These are phyloP conservation scores for Nigrospora sphaerica DNA, from an alignment of 2,329 filamentous ascomycete genomes.

Conservation along the genomic window DNA sequence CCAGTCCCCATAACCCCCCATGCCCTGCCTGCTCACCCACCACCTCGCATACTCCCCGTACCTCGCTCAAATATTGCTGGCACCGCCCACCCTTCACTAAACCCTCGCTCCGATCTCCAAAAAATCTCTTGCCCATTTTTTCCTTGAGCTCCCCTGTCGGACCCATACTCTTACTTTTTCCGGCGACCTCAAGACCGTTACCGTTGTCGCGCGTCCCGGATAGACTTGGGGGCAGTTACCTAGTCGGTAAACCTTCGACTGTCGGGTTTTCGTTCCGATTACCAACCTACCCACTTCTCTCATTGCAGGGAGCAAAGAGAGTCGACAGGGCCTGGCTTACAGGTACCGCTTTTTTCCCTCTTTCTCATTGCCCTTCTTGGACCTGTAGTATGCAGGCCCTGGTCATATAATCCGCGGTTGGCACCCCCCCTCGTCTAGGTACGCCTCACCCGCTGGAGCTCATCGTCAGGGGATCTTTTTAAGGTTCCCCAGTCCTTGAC, in stretches of 20 bases:
- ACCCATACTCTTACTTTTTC: constrained; percentile 12
- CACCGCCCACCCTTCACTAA: constrained; percentile 18
- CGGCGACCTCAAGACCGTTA: constrained; percentile 10
- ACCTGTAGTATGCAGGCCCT: constrained; percentile 17
- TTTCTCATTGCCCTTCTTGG: constrained; percentile 8
- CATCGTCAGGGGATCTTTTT: constrained; percentile 34
- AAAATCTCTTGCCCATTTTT: constrained; percentile 16
- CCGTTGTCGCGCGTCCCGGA: constrained; percentile 15
- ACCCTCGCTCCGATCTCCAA: constrained; percentile 22
- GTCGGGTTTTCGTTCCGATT: constrained; percentile 29
- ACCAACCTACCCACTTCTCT: constrained; percentile 20
- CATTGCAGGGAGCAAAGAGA: constrained; percentile 15
- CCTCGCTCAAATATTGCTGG: constrained; percentile 21
- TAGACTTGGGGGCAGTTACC: constrained; percentile 20
- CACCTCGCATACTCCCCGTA: constrained; percentile 19
- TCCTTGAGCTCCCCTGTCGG: constrained; percentile 16
- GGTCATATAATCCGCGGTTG: constrained; percentile 22
- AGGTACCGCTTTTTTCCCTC: constrained; percentile 23
- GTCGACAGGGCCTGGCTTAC: constrained; percentile 7
- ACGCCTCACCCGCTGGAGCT: constrained; percentile 29
- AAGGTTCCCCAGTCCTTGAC: constrained; percentile 35
- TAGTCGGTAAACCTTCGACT: constrained; percentile 29
- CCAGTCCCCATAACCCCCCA: constrained; percentile 6
- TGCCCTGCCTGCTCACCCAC: constrained; percentile 21
- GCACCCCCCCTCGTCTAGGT: constrained; percentile 18